A percentile compares a stretch with the other conserved stretches of the same genome.
These are phyloP conservation scores for Musa balbisiana DNA, from an alignment of 202 grass and related monocot species.

Conservation along the genomic window DNA sequence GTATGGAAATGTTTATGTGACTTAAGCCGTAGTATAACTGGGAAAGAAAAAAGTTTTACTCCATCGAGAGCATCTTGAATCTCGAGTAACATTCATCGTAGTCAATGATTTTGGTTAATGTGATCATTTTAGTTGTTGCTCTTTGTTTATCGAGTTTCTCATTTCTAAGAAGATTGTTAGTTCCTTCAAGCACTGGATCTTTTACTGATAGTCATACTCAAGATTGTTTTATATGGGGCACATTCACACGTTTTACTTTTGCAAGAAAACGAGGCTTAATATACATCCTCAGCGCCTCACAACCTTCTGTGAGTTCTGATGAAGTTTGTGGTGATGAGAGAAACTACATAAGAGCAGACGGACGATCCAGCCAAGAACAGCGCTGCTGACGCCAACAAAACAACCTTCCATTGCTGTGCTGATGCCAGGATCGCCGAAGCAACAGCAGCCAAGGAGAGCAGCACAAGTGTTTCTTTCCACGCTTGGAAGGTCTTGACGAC, in stretches of 20 bases:
- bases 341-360: slow-evolving; percentile 35
- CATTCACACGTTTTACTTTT: not conserved
- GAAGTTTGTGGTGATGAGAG: slow-evolving; percentile 75
- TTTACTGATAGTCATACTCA: too few species aligned
- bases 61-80: too few species aligned
- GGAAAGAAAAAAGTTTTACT: too few species aligned
- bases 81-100: too few species aligned
- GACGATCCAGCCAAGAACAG: slow-evolving; percentile 43
- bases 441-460: slow-evolving; percentile 30
- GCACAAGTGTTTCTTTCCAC: slow-evolving; percentile 40
- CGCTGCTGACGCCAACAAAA: slow-evolving; percentile 39
- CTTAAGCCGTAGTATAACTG: not conserved
- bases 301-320: slow-evolving; percentile 70
- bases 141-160: not conserved
- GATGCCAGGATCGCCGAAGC: slow-evolving; percentile 43
- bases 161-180: not conserved
- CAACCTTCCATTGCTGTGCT: slow-evolving; percentile 37
- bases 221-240: too few species aligned
- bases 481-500: slow-evolving; percentile 38
- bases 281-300: slow-evolving; percentile 7
- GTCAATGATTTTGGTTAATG: too few species aligned
- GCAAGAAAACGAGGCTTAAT: not conserved
- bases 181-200: too few species aligned
- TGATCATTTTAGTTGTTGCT: not conserved
- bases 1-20: too few species aligned